Base-by-base conservation (phyloP, 805 yeast genomes). In the Blastobotrys chiropterorum region DNA sequence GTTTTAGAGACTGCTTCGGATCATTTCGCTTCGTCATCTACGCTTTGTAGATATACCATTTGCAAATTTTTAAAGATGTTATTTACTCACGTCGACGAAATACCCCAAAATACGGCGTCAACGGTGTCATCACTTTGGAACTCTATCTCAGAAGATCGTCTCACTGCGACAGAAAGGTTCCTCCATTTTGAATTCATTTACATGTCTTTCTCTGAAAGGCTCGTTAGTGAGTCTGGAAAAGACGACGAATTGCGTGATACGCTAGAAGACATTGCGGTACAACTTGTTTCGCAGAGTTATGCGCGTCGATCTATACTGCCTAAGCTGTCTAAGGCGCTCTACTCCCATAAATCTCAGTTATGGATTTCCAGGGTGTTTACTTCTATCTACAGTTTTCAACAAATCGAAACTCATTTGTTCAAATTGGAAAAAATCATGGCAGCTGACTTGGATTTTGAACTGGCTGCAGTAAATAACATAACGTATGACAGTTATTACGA, bases 291-390 rank as follows among this genome's bases (percentile, higher is more conserved):
- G 13, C 61, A 58, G 16, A 58, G 70, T 51, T 73, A 63, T 50
- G 82, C 86, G 0, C 77, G 96, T 65, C 79, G 95, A 57, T 75
- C 85, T 2, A 67, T 90, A 5, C 66, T 88, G 20, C 90, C 96
- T 0, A 59, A 74, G 0, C 62, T 90, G 8, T 72, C 85, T 7
- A 65, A 64, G 22, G 62, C 70, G 3, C 57, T 89, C 2, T 70
- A 74, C 3, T 58, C 63, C 3, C 44, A 44, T 8, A 40, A 45
- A 6, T 59, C 62, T 2, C 61, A 73, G 0, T 26, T 53, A 0
- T 85, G 90, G 86, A 54, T 86, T 0, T 71, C 76, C 3, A 67
- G 71, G 7, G 52, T 83, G 0, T 60, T 86, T 48, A 72, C 78
- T 0, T 65, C 70, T 3, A 68, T 76, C 0, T 72, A 76, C 53